Evolutionary conservation across 116 monocot genomes (phyloP), one percentile per base, ranked within the genome.

Genomic region (Dioscorea cayenensis): DNA sequence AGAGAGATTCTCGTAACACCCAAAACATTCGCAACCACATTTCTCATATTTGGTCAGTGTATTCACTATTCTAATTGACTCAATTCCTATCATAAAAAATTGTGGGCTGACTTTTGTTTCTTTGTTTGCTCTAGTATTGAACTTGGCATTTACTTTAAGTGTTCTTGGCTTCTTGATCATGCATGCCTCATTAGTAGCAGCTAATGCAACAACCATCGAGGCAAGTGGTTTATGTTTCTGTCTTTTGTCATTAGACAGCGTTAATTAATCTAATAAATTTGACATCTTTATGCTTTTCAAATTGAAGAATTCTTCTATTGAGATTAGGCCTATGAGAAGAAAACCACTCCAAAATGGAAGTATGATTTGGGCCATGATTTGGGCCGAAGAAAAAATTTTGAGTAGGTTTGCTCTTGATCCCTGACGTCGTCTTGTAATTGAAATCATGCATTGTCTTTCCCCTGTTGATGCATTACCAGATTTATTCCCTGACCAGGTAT

Each of bases 321-420:
- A 66, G 21, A 49, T 60, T 66, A 97, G 97, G 97, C 90, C 64
- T 97, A 97, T 76, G 97, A 97, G 80, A 97, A 90, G 88, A 97
- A 93, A 82, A 85, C 83, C 10, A 83, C 76, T 70, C 93, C 93
- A 70, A 88, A 75, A 74, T 97, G 93, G 97, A 80, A 81, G 60
- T 97, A 84, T 77, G 90, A 97, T 87, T 81, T 97, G 18, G 97
- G n/a, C n/a, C n/a, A n/a, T n/a, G n/a, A n/a, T n/a, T n/a, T n/a
- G n/a, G n/a, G 97, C 13, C 78, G 86, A 72, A 93, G 73, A 77
- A 93, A 84, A 82, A 97, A 97, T 72, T 97, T 97, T 72, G 86
- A 85, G 66, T 93, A 97, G 90, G 97, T 90, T 65, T 29, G 70
- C 52, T 60, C 28, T 72, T 52, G 43, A 3, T 38, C 12, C 17